Evolutionary conservation across 371 early-diverging fungal species (phyloP).

Genomic region (Circinella umbellata): DNA sequence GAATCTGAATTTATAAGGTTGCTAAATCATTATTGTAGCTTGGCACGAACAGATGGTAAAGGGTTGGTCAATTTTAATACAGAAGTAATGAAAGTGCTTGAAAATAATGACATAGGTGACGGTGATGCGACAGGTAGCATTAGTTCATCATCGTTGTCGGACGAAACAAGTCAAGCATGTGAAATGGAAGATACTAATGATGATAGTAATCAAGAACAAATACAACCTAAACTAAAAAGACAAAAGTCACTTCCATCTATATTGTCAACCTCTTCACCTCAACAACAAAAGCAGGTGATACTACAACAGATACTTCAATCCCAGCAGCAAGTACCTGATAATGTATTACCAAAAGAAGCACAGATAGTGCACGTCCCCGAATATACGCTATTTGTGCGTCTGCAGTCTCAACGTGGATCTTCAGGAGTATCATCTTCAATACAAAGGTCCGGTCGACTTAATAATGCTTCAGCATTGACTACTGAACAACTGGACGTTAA

Average conservation of each 20-base stretch:
- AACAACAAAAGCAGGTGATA: slow-evolving; percentile 1
- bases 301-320: slow-evolving; percentile 2
- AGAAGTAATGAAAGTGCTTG: neutral
- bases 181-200: neutral
- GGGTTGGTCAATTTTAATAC: slow-evolving; percentile 2
- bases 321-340: neutral
- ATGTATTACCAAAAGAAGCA: slow-evolving; percentile 5
- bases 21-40: slow-evolving; percentile 33
- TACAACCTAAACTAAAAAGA: neutral
- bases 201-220: too few species aligned
- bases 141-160: neutral
- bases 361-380: slow-evolving; percentile 5
- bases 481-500: slow-evolving; percentile 1
- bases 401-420: neutral
- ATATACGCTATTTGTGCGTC: neutral
- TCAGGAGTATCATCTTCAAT: neutral
- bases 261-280: neutral
- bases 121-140: neutral
- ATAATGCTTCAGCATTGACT: neutral
- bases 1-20: slow-evolving; percentile 38
- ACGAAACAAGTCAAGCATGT: neutral
- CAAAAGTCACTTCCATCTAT: neutral
- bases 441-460: neutral
- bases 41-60: slow-evolving; percentile 18
- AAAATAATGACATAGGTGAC: neutral